Evolutionary conservation across 2,329 filamentous ascomycete genomes (phyloP).

Genomic region (Dendryphion nanum): DNA sequence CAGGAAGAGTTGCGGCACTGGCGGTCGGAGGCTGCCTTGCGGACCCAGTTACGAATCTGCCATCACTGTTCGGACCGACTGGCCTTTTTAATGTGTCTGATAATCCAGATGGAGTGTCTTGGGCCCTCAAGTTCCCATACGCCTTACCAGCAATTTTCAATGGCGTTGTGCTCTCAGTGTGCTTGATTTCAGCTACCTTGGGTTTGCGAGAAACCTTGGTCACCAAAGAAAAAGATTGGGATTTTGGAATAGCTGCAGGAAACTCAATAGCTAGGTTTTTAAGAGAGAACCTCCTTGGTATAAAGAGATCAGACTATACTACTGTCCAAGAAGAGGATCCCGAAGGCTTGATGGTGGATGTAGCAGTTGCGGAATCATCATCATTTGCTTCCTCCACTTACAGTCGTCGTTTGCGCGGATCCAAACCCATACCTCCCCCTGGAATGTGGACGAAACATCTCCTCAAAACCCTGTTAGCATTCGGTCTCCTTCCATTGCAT

Average conservation of each 20-base stretch:
- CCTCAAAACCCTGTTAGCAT: conserved; percentile 40
- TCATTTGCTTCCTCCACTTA: conserved; percentile 6
- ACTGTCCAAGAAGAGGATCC: conserved; percentile 13
- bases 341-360: conserved; percentile 4
- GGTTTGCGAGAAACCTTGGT: conserved; percentile 59
- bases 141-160: conserved; percentile 67
- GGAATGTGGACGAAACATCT: conserved; percentile 44
- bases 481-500: conserved; percentile 45
- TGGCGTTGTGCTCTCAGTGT: conserved; percentile 56
- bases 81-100: conserved; percentile 58
- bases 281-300: too few relatives aligned
- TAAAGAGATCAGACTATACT: conserved; percentile 20
- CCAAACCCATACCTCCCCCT: conserved; percentile 25
- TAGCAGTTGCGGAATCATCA: conserved; percentile 6
- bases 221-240: conserved; percentile 27
- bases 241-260: conserved; percentile 36
- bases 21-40: conserved; percentile 61
- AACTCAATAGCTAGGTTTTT: conserved; percentile 27
- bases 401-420: conserved; percentile 52
- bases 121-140: conserved; percentile 66
- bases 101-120: conserved; percentile 59
- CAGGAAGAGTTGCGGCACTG: conserved; percentile 43
- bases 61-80: conserved; percentile 61
- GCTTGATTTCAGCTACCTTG: conserved; percentile 57
- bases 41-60: conserved; percentile 61